Evolutionary conservation across 2,329 filamentous ascomycete genomes (phyloP).

Genomic region (Exserohilum turcica): DNA sequence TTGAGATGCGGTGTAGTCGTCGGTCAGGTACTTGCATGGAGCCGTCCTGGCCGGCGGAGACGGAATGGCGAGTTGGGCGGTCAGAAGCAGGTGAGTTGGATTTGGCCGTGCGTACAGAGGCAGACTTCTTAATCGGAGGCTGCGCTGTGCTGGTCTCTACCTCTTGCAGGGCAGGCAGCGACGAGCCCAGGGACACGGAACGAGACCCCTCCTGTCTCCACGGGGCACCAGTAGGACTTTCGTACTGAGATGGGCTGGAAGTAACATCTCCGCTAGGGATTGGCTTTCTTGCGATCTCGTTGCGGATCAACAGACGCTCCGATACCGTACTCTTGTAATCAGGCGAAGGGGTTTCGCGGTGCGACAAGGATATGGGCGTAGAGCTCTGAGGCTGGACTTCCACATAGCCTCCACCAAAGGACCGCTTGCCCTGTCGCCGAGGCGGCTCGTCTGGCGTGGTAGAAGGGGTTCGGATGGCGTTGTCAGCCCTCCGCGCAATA

Average conservation of each 20-base stretch:
- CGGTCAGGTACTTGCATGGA: slow-evolving; percentile 24
- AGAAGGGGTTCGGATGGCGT: slow-evolving; percentile 39
- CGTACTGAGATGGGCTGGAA: slow-evolving; percentile 6
- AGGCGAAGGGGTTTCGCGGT: slow-evolving; percentile 36
- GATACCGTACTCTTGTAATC: slow-evolving; percentile 26
- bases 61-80: slow-evolving; percentile 25
- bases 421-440: slow-evolving; percentile 20
- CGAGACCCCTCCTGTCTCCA: slow-evolving; percentile 29
- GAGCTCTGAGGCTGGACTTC: slow-evolving; percentile 36
- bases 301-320: slow-evolving; percentile 29
- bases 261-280: slow-evolving; percentile 11
- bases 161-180: slow-evolving; percentile 40
- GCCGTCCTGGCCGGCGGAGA: slow-evolving; percentile 25
- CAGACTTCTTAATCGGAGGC: slow-evolving; percentile 9
- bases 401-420: slow-evolving; percentile 33
- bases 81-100: slow-evolving; percentile 18
- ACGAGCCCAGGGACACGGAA: slow-evolving; percentile 29
- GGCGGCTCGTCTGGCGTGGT: slow-evolving; percentile 30
- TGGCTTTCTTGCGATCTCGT: slow-evolving; percentile 24
- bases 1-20: slow-evolving; percentile 27
- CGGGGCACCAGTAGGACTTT: slow-evolving; percentile 18
- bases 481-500: slow-evolving; percentile 51
- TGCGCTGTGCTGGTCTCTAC: slow-evolving; percentile 21
- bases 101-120: slow-evolving; percentile 9
- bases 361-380: slow-evolving; percentile 25